phyloP scores from a whole-genome alignment of 306 rosid species.

The Medicago arabica region DNA sequence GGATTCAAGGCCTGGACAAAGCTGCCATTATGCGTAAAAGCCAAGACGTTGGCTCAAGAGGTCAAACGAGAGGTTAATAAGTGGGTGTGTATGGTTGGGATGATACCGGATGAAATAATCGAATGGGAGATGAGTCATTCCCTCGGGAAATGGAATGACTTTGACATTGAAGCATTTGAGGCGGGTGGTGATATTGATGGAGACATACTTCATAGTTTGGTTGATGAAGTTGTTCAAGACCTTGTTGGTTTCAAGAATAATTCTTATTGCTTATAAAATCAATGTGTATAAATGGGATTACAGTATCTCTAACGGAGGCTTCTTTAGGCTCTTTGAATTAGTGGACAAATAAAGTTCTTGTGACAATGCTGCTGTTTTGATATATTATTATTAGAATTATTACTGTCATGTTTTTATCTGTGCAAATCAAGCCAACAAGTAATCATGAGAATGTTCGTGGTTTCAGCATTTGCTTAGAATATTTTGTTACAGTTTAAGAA shows the following conservation, averaged over 20 bases:
- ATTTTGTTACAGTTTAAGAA: neutral
- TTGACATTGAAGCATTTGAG: slow-evolving; percentile 76
- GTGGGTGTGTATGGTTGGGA: slow-evolving; percentile 65
- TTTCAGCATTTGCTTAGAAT: slow-evolving; percentile 12
- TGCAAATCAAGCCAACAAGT: slow-evolving; percentile 4
- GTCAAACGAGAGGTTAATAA: slow-evolving; percentile 59
- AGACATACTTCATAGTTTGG: slow-evolving; percentile 63
- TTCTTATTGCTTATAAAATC: slow-evolving; percentile 32
- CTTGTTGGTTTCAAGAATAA: slow-evolving; percentile 44
- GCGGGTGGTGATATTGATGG: slow-evolving; percentile 61
- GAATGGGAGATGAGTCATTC: slow-evolving; percentile 89
- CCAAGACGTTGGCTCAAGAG: slow-evolving; percentile 51
- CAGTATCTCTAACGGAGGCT: slow-evolving; percentile 35
- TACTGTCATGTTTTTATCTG: slow-evolving; percentile 13
- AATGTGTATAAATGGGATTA: slow-evolving; percentile 41
- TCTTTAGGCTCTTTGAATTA: slow-evolving; percentile 4
- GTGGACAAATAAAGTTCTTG: slow-evolving; percentile 36
- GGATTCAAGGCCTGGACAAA: slow-evolving; percentile 62
- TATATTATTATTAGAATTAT: neutral
- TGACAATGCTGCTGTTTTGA: neutral
- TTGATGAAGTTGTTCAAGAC: slow-evolving; percentile 73
- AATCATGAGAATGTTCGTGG: neutral
- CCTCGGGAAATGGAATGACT: slow-evolving; percentile 77
- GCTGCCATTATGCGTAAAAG: slow-evolving; percentile 44
- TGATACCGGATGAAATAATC: slow-evolving; percentile 73